phyloP scores from a whole-genome alignment of 2,329 filamentous ascomycete species.

The Microdochium nivale region DNA sequence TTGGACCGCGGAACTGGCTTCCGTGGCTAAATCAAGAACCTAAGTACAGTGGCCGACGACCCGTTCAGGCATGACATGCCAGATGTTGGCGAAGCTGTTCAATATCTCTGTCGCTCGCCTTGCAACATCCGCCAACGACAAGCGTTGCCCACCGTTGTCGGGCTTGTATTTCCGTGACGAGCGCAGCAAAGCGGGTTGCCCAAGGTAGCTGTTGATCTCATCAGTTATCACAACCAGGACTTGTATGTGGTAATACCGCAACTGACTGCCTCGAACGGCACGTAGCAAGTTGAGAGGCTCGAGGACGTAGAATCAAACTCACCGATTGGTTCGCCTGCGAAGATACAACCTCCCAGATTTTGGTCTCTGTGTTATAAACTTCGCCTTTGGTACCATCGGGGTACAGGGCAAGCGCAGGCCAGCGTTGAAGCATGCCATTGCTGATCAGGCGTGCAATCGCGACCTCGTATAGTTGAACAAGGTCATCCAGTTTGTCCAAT shows the following conservation, averaged over 20 bases:
- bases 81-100: slow-evolving; percentile 38
- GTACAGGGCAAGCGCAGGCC: slow-evolving; percentile 53
- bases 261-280: neutral
- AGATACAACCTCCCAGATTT: slow-evolving; percentile 46
- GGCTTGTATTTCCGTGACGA: slow-evolving; percentile 26
- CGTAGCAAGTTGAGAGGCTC: neutral
- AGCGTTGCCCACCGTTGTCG: slow-evolving; percentile 34
- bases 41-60: neutral
- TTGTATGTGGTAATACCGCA: neutral
- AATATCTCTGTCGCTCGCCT: slow-evolving; percentile 55
- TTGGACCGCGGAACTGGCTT: neutral
- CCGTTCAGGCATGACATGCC: neutral
- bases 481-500: slow-evolving; percentile 47
- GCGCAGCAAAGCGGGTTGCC: slow-evolving; percentile 33
- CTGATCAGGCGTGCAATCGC: slow-evolving; percentile 29
- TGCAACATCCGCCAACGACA: slow-evolving; percentile 46
- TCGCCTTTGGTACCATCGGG: slow-evolving; percentile 63
- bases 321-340: slow-evolving; percentile 14
- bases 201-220: slow-evolving; percentile 24
- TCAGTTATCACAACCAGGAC: neutral
- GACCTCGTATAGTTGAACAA: slow-evolving; percentile 47
- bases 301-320: slow-evolving; percentile 5
- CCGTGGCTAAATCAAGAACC: neutral
- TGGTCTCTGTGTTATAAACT: slow-evolving; percentile 55
- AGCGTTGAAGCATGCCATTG: slow-evolving; percentile 22